Base-by-base conservation (phyloP, 2,329 filamentous ascomycete genomes). In the Colletotrichum sublineola region DNA sequence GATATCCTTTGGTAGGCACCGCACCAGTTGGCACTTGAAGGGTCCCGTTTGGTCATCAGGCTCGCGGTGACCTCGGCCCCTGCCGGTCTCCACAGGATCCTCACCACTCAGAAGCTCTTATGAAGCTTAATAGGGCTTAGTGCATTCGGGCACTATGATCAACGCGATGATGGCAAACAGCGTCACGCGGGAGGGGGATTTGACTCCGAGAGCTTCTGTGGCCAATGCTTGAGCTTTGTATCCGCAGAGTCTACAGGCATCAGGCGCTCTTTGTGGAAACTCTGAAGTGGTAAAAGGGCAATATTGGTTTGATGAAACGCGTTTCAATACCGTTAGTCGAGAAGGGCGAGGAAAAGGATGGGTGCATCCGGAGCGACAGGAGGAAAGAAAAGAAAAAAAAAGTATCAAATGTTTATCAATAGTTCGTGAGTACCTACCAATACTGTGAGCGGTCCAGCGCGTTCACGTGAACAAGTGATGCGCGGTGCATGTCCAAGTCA, bases 111-210 rank as follows among this genome's bases (percentile, higher is more conserved):
- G 12, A 31, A 61, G 52, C 60, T 64, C 40, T 31, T 15, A n/a
- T 31, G 44, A 42, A 42, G 33, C 75, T 74, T 66, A 73, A 77
- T 74, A 76, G 74, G 76, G 78, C 74, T 78, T 79, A 78, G 76
- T 55, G 68, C 29, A 31, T 71, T 33, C 40, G 55, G 71, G 73
- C 78, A 78, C 79, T 79, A 78, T 78, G 79, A 75, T 77, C 78
- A 79, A 65, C 60, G 38, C n/a, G 57, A 63, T 73, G 55, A 64
- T 73, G 58, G 71, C 75, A 14, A 52, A 18, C n/a, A 9, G 40
- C 42, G 31, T 73, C 77, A 77, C 79, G 79, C 73, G 70, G 53
- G 18, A 15, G 5, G 6, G 5, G 6, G 50, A 36, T 18, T 70
- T 65, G 53, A 56, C 60, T 44, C 15, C 46, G 31, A 33, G 15